Percentiles rank a stretch among this genome's conserved stretches.
Evolutionary conservation across 805 yeast genomes (phyloP).

Genomic region (Zygotorulaspora florentina): DNA sequence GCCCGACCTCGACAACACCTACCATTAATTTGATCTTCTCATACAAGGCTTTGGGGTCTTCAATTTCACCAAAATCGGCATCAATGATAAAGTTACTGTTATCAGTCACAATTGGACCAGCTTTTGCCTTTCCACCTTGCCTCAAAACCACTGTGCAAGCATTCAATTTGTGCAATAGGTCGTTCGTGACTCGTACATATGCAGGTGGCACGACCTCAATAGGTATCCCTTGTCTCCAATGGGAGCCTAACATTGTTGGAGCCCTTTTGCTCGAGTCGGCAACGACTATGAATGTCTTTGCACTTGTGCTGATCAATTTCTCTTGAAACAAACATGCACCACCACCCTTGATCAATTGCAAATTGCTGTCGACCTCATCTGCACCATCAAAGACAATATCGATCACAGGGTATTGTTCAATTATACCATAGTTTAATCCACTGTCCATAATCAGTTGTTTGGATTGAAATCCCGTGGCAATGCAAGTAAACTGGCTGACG

Average conservation of each 20-base stretch:
- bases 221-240: conserved; percentile 91
- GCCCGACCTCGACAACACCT: conserved; percentile 96
- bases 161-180: conserved; percentile 42
- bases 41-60: conserved; percentile 52
- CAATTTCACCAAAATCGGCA: conserved; percentile 82
- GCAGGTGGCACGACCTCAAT: conserved; percentile 92
- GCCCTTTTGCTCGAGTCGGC: conserved; percentile 90
- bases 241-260: conserved; percentile 58
- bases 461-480: conserved; percentile 97
- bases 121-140: conserved; percentile 86
- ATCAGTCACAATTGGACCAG: conserved; percentile 96
- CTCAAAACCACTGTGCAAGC: conserved; percentile 67
- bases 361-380: conserved; percentile 80
- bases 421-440: conserved; percentile 70
- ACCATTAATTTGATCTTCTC: conserved; percentile 63
- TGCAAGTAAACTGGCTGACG: conserved; percentile 56
- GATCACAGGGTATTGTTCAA: conserved; percentile 76
- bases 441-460: conserved; percentile 78
- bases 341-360: conserved; percentile 95
- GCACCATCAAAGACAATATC: conserved; percentile 99
- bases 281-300: conserved; percentile 74
- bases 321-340: conserved; percentile 98
- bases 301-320: conserved; percentile 81
- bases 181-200: conserved; percentile 66
- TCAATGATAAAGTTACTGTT: conserved; percentile 91